Conservation (phyloP, 352 stramenopile species). For the Phytophthora podocarpi region DNA sequence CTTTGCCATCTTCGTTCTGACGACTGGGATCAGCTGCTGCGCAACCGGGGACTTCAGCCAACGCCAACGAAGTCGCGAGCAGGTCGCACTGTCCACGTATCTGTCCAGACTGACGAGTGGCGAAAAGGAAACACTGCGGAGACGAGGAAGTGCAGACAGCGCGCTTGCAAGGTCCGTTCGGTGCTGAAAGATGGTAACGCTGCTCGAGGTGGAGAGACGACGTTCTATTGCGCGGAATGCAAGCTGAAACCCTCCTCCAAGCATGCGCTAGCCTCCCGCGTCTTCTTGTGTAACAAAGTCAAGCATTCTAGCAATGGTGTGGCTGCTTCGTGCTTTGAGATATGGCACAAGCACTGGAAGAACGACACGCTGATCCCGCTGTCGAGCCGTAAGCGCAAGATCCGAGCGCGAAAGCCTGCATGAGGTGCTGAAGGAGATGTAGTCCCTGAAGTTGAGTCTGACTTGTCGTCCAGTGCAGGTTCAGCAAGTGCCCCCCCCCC, state of each 20-base stretch:
- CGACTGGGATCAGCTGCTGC: not conserved
- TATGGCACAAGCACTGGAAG: slow-evolving; percentile 11
- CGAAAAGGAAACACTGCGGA: not conserved
- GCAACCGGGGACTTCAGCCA: not conserved
- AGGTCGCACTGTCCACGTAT: not conserved
- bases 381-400: not conserved
- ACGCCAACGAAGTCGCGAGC: not conserved
- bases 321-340: slow-evolving; percentile 4
- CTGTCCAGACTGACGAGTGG: not conserved
- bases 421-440: too few species aligned
- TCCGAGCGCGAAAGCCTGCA: not conserved
- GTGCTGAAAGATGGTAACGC: too few species aligned
- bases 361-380: not conserved
- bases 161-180: too few species aligned
- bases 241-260: not conserved
- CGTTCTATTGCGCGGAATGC: not conserved
- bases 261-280: not conserved
- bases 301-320: too few species aligned
- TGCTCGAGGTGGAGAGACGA: slow-evolving; percentile 4
- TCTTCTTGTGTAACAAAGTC: slow-evolving; percentile 10
- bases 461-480: too few species aligned
- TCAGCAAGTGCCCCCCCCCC: too few species aligned
- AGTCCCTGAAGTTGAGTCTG: too few species aligned
- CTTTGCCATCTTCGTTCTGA: not conserved
- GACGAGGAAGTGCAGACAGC: too few species aligned